These are phyloP conservation scores for Tetrahymena thermophila DNA, from an alignment of 73 alveolate genomes.

Conservation along the genomic window DNA sequence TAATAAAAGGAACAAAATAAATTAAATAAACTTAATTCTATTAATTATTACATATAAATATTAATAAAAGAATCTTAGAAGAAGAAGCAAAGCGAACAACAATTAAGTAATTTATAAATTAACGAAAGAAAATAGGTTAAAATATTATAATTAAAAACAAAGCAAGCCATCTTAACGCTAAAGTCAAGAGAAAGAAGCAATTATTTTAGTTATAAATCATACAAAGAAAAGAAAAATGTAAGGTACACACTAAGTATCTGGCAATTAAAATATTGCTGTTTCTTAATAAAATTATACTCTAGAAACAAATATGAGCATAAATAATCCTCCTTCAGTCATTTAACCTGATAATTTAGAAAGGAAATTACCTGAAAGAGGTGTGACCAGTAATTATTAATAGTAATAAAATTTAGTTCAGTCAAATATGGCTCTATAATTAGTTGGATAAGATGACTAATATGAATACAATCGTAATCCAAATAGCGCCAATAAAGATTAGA, in stretches of 20 bases:
- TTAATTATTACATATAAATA: not conserved
- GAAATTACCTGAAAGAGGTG: not conserved
- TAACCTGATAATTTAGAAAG: not conserved
- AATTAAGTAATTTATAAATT: not conserved
- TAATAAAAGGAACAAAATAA: not conserved
- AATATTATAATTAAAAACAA: not conserved
- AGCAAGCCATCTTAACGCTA: not conserved
- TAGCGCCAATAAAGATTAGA: not conserved
- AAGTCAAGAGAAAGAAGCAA: not conserved
- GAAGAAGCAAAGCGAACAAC: not conserved
- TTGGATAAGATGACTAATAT: not conserved
- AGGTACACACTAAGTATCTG: not conserved
- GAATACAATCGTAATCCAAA: not conserved
- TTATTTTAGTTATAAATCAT: not conserved
- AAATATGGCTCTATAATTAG: not conserved
- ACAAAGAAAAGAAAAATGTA: not conserved
- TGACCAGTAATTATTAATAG: not conserved
- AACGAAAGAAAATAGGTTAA: not conserved
- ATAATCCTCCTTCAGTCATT: not conserved
- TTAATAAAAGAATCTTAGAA: not conserved
- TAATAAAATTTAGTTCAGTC: not conserved
- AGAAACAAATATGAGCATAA: not conserved
- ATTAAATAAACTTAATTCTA: not conserved
- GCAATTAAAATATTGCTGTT: not conserved
- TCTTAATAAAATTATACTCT: not conserved